Evolutionary conservation across 768 basidiomycete species (phyloP).

Genomic region (Gloeophyllum trabeum): DNA sequence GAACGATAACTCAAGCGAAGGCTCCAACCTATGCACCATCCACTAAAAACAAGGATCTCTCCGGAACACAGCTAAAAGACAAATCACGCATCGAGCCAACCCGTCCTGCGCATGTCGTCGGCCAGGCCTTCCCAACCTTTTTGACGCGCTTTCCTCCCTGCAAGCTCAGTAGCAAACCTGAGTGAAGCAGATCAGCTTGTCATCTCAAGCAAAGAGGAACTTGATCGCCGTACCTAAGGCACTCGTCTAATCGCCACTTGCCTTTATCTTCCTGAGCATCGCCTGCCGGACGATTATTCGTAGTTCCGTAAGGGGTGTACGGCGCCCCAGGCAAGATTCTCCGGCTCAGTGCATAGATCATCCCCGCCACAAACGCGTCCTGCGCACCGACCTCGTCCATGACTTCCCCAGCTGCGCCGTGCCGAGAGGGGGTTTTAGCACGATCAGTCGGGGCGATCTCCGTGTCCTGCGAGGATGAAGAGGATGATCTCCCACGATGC

Average conservation of each 20-base stretch:
- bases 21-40: too few relatives aligned
- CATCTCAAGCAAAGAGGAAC: background rate
- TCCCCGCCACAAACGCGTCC: constrained; percentile 77
- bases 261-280: constrained; percentile 20
- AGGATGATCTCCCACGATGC: constrained; percentile 18
- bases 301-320: constrained; percentile 46
- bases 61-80: background rate
- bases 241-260: constrained; percentile 75
- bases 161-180: constrained; percentile 78
- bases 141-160: constrained; percentile 61
- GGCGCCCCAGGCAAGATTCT: constrained; percentile 63
- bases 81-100: constrained; percentile 51
- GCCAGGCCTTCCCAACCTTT: constrained; percentile 58
- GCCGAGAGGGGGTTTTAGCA: background rate
- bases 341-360: constrained; percentile 75
- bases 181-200: background rate
- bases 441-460: constrained; percentile 15
- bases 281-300: constrained; percentile 8
- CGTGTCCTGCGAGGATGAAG: constrained; percentile 44
- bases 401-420: constrained; percentile 14
- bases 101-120: constrained; percentile 61
- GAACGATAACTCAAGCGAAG: too few relatives aligned
- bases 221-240: constrained; percentile 43
- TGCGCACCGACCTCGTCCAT: constrained; percentile 72
- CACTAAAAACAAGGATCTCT: too few relatives aligned